phyloP scores from a whole-genome alignment of 805 yeast species.

The Yarrowia divulgata region DNA sequence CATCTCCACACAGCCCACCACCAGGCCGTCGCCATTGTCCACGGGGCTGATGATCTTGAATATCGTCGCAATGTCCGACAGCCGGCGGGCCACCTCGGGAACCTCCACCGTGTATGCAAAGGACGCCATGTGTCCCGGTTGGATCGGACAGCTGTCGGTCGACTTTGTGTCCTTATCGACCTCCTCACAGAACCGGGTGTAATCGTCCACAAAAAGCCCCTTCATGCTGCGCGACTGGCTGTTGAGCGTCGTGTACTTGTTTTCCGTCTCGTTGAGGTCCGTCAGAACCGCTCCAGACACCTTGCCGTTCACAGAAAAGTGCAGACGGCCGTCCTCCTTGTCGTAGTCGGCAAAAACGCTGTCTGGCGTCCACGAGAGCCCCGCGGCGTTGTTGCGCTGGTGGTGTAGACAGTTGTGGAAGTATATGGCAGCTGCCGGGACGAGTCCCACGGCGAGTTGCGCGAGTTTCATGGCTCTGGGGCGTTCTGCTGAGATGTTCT shows the following conservation, averaged over 20 bases:
- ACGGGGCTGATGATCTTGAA: slow-evolving; percentile 44
- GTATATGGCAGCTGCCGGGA: background rate
- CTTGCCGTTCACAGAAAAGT: slow-evolving; percentile 40
- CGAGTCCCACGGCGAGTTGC: slow-evolving; percentile 5
- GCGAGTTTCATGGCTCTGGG: slow-evolving; percentile 1
- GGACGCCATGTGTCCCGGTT: slow-evolving; percentile 42
- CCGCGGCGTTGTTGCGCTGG: background rate
- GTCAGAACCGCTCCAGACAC: slow-evolving; percentile 40
- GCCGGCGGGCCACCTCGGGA: slow-evolving; percentile 42
- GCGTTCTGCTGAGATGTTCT: background rate
- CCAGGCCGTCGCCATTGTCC: slow-evolving; percentile 44
- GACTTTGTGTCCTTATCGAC: slow-evolving; percentile 29
- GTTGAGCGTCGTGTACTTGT: slow-evolving; percentile 47
- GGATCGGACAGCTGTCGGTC: slow-evolving; percentile 45
- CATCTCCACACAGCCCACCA: slow-evolving; percentile 58
- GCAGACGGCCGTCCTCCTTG: slow-evolving; percentile 11
- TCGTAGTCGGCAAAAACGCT: slow-evolving; percentile 14
- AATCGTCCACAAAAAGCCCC: slow-evolving; percentile 41
- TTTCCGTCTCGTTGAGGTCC: slow-evolving; percentile 44
- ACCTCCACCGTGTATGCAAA: slow-evolving; percentile 43
- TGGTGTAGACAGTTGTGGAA: slow-evolving; percentile 3
- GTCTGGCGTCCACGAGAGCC: slow-evolving; percentile 15
- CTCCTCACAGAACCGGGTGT: slow-evolving; percentile 46
- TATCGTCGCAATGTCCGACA: slow-evolving; percentile 23
- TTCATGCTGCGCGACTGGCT: background rate